Conservation (phyloP, 1,139 yeast genomes). For the Candida tunisiensis region DNA sequence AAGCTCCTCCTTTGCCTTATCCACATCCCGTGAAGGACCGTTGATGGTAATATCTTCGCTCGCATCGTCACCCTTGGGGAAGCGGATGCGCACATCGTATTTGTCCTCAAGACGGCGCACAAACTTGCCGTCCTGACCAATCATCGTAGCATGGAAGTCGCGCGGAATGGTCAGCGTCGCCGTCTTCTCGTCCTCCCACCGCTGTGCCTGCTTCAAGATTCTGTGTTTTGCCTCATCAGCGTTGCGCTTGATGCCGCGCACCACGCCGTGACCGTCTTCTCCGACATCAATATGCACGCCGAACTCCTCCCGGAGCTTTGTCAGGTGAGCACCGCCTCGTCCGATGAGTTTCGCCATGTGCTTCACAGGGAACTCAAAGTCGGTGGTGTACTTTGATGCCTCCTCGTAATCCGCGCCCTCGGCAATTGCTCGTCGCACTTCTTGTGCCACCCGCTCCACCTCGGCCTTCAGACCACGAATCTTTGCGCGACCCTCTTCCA, state of each 20-base stretch:
- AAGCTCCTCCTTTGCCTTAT: conserved; percentile 74
- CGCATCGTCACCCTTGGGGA: conserved; percentile 34
- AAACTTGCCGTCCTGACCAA: conserved; percentile 72
- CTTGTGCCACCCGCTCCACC: conserved; percentile 35
- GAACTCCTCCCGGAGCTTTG: conserved; percentile 55
- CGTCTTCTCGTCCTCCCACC: conserved; percentile 69
- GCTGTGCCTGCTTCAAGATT: conserved; percentile 43
- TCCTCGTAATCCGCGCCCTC: conserved; percentile 50
- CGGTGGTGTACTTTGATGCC: conserved; percentile 38
- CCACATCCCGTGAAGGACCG: conserved; percentile 87
- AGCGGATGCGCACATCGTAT: conserved; percentile 66
- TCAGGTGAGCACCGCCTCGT: conserved; percentile 64
- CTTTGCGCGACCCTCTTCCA: conserved; percentile 21
- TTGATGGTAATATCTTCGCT: conserved; percentile 50
- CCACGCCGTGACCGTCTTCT: conserved; percentile 36
- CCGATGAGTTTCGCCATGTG: conserved; percentile 77
- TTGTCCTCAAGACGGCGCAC: conserved; percentile 80
- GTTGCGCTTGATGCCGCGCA: conserved; percentile 67
- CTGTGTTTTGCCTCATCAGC: conserved; percentile 58
- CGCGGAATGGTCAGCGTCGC: conserved; percentile 52
- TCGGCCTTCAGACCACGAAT: conserved; percentile 47
- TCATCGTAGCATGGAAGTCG: conserved; percentile 65
- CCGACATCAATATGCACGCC: conserved; percentile 65
- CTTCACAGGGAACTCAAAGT: conserved; percentile 45
- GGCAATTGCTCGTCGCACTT: conserved; percentile 35